A percentile compares a stretch with the other conserved stretches of the same genome.
Evolutionary conservation across 306 rosid genomes (phyloP).

Genomic region (Sphenostylis stenocarpa): DNA sequence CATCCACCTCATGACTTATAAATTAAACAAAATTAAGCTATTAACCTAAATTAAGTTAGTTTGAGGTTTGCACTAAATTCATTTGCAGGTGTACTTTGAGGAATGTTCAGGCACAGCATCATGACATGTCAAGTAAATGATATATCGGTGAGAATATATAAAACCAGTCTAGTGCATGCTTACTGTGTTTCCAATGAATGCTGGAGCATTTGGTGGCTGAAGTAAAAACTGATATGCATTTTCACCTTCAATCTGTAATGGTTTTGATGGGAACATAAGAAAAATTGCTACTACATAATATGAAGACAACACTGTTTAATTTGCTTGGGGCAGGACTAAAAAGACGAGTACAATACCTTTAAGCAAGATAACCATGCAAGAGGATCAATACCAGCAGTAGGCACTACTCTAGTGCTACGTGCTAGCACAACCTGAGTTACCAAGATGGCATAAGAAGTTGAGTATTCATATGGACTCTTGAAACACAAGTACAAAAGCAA

Average conservation of each 20-base stretch:
- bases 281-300: neutral
- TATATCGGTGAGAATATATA: neutral
- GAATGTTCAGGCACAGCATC: neutral
- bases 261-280: constrained; percentile 24
- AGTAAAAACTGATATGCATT: constrained; percentile 83
- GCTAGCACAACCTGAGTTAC: constrained; percentile 87
- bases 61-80: neutral
- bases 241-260: constrained; percentile 70
- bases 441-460: constrained; percentile 21
- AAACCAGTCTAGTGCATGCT: constrained; percentile 24
- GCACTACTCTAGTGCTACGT: constrained; percentile 82
- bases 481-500: neutral
- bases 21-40: neutral
- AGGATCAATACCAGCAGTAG: constrained; percentile 71
- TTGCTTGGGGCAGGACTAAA: neutral
- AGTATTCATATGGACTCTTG: constrained; percentile 28
- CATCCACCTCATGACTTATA: constrained; percentile 11
- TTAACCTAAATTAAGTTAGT: neutral
- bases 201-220: constrained; percentile 88
- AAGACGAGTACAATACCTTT: constrained; percentile 52
- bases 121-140: constrained; percentile 1
- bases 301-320: neutral
- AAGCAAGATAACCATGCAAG: constrained; percentile 76
- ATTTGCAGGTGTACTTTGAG: neutral
- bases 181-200: constrained; percentile 95